A percentile compares a stretch with the other conserved stretches of the same genome.
These are phyloP conservation scores for Cylindricascospora bacillispora DNA, from an alignment of 1,139 yeast species.

Conservation along the genomic window DNA sequence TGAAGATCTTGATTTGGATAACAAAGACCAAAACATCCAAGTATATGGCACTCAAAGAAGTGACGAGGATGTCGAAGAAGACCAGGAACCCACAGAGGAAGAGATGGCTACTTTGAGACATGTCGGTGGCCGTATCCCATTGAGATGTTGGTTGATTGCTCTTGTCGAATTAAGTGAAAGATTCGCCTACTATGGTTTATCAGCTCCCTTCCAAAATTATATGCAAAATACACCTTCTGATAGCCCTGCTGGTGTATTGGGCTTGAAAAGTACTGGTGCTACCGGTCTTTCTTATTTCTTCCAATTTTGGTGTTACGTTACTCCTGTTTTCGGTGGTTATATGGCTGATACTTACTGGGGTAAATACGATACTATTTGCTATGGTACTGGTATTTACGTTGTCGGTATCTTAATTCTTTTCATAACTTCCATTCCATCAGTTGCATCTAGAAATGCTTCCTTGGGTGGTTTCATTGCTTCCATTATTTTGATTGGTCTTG, in stretches of 20 bases:
- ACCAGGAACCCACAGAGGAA: conserved; percentile 20
- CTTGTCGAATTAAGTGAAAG: conserved; percentile 73
- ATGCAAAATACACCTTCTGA: conserved; percentile 42
- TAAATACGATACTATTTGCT: conserved; percentile 54
- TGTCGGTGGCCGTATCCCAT: conserved; percentile 19
- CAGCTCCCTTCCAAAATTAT: conserved; percentile 68
- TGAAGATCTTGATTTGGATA: no score
- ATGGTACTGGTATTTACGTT: conserved; percentile 47
- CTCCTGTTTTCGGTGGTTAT: conserved; percentile 71
- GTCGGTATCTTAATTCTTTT: conserved; percentile 53
- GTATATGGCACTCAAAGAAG: no score
- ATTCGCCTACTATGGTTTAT: conserved; percentile 71
- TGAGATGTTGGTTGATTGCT: conserved; percentile 57
- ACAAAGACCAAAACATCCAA: no score
- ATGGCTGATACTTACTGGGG: conserved; percentile 67
- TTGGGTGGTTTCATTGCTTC: conserved; percentile 33
- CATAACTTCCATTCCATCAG: conserved; percentile 57
- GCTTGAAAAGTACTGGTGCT: conserved; percentile 51
- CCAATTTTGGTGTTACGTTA: conserved; percentile 74
- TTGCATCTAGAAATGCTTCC: conserved; percentile 35
- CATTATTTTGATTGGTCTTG: conserved; percentile 59
- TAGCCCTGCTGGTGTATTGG: conserved; percentile 46
- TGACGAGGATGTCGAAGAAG: no score
- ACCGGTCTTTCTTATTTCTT: conserved; percentile 65
- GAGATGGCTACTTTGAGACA: conserved; percentile 19